phyloP scores from a whole-genome alignment of 2,329 filamentous ascomycete genomes.

The Fusarium sp. region DNA sequence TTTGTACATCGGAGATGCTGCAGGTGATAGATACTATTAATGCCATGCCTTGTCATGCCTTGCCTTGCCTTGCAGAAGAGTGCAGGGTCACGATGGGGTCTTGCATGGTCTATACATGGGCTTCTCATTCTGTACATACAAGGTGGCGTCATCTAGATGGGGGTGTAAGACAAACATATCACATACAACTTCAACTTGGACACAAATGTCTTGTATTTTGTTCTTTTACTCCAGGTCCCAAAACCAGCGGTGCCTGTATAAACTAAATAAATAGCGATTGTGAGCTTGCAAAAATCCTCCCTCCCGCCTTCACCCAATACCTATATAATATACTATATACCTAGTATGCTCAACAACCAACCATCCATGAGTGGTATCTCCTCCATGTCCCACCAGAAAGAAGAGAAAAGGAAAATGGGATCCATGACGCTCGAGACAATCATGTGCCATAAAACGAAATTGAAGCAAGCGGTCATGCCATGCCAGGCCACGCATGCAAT shows the following conservation, averaged over 20 bases:
- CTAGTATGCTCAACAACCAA: constrained; percentile 29
- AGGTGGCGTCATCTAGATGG: background rate
- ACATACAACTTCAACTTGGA: background rate
- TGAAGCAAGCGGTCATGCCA: constrained; percentile 33
- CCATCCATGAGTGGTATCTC: constrained; percentile 37
- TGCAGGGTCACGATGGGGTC: background rate
- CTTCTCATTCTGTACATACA: background rate
- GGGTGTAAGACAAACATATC: too few species aligned
- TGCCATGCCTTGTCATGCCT: background rate
- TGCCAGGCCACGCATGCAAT: constrained; percentile 21
- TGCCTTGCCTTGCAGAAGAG: background rate
- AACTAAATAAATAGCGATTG: constrained; percentile 28
- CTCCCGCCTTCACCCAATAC: constrained; percentile 29
- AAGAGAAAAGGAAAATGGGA: constrained; percentile 21
- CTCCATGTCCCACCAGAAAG: constrained; percentile 32
- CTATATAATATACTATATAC: constrained; percentile 20
- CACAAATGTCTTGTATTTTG: constrained; percentile 4
- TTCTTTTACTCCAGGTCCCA: constrained; percentile 4
- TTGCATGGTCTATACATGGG: background rate
- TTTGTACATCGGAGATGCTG: background rate
- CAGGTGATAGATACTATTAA: background rate
- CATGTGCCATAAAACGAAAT: constrained; percentile 21
- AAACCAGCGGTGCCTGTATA: constrained; percentile 16
- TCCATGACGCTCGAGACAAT: constrained; percentile 29
- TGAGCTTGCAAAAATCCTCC: constrained; percentile 23